Conservation (phyloP, 306 rosid species). For the Gastrolobium bilobum region DNA sequence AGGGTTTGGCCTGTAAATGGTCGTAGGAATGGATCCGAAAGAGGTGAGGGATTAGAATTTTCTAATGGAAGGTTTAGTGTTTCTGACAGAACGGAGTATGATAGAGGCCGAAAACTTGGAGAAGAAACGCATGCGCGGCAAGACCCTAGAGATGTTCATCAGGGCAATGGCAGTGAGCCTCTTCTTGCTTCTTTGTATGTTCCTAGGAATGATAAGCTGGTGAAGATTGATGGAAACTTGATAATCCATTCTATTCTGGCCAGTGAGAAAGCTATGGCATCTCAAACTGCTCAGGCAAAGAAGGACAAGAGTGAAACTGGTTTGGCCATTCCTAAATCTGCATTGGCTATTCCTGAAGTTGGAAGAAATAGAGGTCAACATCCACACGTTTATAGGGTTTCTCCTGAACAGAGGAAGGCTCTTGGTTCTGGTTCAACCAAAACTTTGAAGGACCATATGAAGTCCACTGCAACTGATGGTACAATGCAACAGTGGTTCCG, state of each 20-base stretch:
- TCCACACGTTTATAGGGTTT: constrained; percentile 62
- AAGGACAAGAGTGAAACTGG: constrained; percentile 67
- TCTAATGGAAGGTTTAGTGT: constrained; percentile 58
- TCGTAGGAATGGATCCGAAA: constrained; percentile 63
- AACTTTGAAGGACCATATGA: constrained; percentile 64
- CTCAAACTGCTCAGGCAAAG: constrained; percentile 54
- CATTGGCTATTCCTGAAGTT: constrained; percentile 78
- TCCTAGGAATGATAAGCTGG: constrained; percentile 93
- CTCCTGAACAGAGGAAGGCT: constrained; percentile 71
- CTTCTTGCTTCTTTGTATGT: constrained; percentile 94
- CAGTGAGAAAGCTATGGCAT: constrained; percentile 88
- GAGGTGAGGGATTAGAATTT: constrained; percentile 49
- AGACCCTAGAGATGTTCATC: constrained; percentile 50
- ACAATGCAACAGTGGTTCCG: constrained; percentile 96
- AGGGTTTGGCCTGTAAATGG: constrained; percentile 65
- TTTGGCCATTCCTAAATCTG: constrained; percentile 70
- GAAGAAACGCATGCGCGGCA: constrained; percentile 53
- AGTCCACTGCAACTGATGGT: constrained; percentile 81
- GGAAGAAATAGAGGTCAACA: constrained; percentile 72
- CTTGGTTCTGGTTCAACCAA: constrained; percentile 70
- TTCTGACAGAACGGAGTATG: constrained; percentile 50
- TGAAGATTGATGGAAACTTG: constrained; percentile 96
- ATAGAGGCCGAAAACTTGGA: constrained; percentile 49
- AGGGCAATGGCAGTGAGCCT: constrained; percentile 79
- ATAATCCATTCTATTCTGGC: constrained; percentile 95